Base-by-base conservation (phyloP, 2,329 filamentous ascomycete genomes). In the Lecanicillium sp. region DNA sequence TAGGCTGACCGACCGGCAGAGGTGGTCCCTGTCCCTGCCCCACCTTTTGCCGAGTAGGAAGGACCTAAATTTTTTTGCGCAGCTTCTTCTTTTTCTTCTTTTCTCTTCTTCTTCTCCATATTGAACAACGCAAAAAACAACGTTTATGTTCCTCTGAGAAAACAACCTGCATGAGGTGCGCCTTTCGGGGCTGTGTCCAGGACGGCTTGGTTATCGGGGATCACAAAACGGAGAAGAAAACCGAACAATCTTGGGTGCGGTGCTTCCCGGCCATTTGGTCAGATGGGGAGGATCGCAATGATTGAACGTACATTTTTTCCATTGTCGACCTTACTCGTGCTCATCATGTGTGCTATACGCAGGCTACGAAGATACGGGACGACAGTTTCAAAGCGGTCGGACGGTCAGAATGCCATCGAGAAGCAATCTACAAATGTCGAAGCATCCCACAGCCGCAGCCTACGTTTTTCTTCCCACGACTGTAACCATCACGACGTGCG, bases 211-310 rank as follows among this genome's bases (percentile, higher is more conserved):
- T 55, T 57, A 55, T 50, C 52, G 60, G 61, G 66, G 58, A 62
- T 60, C 58, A 61, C 53, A 69, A 64, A 66, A 73, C 66, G 70
- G 62, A 73, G 70, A 73, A 57, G 46, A 66, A 69, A 60, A 53
- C 68, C 29, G 70, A 64, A 66, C 69, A 71, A 71, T 73, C 70
- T 73, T 73, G 70, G 70, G 70, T 73, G 70, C 70, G 70, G 67
- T 73, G 70, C 64, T 72, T 62, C 61, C 60, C 66, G 61, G 55
- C 58, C 54, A 54, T 43, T n/a, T 51, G 55, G 60, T 54, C 54
- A 43, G 39, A 58, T 73, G 70, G 61, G 67, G 60, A 69, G 70
- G 70, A 73, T 65, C 69, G 70, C 70, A 73, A 73, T 73, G 70
- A 73, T 73, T 72, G 70, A 72, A 52, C 70, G 69, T 64, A 73